phyloP scores from a whole-genome alignment of 2,329 filamentous ascomycete genomes.

The Neurospora sp. region DNA sequence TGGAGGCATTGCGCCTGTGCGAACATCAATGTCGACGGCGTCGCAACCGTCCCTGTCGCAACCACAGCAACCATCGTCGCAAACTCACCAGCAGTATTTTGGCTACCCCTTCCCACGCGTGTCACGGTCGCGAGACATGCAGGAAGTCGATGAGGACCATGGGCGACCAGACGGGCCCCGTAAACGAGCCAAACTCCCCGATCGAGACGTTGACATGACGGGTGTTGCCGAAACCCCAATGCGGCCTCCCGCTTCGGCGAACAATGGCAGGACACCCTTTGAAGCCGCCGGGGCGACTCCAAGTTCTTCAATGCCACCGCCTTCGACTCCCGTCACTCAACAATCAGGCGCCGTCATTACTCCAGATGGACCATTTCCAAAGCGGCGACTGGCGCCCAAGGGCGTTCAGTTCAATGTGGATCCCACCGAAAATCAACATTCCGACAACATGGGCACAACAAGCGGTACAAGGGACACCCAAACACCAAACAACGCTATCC shows the following conservation, averaged over 20 bases:
- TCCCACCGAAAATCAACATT: slow-evolving; percentile 7
- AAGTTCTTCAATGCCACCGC: background rate
- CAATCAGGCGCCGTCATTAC: background rate
- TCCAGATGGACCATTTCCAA: background rate
- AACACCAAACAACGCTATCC: background rate
- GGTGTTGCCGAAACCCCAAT: slow-evolving; percentile 6
- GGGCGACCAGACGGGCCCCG: slow-evolving; percentile 11
- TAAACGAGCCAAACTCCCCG: slow-evolving; percentile 15
- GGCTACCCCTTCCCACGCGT: background rate
- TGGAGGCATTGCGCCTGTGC: slow-evolving; percentile 14
- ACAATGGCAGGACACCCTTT: background rate
- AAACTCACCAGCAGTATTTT: background rate
- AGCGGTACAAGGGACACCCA: background rate
- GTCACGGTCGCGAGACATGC: background rate
- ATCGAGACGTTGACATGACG: slow-evolving; percentile 7
- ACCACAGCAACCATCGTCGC: background rate
- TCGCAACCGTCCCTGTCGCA: background rate
- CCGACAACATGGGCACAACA: slow-evolving; percentile 5
- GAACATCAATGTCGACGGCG: slow-evolving; percentile 3
- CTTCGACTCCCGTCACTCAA: background rate
- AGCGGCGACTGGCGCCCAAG: slow-evolving; percentile 4
- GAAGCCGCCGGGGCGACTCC: background rate
- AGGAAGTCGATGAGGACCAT: background rate
- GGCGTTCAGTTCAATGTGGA: slow-evolving; percentile 11
- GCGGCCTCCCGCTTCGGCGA: background rate